Conservation (phyloP, 1,284 basidiomycete species). For the Tilletia indica region DNA sequence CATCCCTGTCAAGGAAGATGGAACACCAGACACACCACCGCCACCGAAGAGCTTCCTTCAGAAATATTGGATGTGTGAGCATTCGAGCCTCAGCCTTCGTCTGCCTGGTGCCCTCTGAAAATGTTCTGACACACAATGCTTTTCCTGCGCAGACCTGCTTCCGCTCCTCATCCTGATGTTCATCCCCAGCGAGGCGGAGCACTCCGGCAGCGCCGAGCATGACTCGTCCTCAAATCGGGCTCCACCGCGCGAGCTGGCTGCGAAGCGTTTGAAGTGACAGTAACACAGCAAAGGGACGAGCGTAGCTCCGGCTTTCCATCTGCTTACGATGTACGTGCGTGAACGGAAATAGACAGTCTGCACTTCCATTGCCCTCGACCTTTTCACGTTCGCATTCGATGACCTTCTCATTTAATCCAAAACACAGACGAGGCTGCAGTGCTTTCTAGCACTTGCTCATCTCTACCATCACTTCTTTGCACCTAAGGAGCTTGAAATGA, state of each 20-base stretch:
- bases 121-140: background rate
- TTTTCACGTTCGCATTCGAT: too few relatives aligned
- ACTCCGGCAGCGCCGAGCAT: slow-evolving; percentile 16
- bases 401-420: too few relatives aligned
- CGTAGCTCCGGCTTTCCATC: too few relatives aligned
- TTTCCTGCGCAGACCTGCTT: background rate
- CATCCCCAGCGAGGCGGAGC: slow-evolving; percentile 14
- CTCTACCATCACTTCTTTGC: too few relatives aligned
- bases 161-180: slow-evolving; percentile 10
- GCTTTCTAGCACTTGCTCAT: too few relatives aligned
- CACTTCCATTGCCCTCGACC: too few relatives aligned
- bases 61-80: slow-evolving; percentile 42
- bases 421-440: too few relatives aligned
- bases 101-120: background rate
- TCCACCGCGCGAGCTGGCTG: slow-evolving; percentile 7
- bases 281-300: background rate
- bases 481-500: too few relatives aligned
- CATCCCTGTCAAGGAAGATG: slow-evolving; percentile 31
- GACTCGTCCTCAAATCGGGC: slow-evolving; percentile 16
- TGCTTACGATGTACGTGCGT: too few relatives aligned
- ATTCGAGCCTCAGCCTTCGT: background rate
- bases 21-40: slow-evolving; percentile 23
- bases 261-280: background rate
- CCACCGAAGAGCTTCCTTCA: slow-evolving; percentile 36
- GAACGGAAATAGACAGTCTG: too few relatives aligned